These are phyloP conservation scores for Amylocystis lapponica DNA, from an alignment of 768 basidiomycete genomes.

Conservation along the genomic window DNA sequence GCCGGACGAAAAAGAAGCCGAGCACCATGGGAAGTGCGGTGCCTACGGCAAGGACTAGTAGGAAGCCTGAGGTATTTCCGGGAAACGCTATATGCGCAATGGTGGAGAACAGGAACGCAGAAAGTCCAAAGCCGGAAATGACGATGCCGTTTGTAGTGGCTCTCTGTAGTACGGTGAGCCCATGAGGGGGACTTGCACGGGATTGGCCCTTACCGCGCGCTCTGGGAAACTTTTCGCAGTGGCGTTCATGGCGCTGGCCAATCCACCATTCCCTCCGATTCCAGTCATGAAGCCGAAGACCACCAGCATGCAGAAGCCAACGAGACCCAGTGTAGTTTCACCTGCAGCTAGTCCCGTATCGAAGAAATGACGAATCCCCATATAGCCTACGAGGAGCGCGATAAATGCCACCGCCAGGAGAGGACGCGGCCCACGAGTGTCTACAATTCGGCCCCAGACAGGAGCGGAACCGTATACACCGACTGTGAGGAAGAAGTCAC, in stretches of 20 bases:
- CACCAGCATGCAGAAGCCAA: slow-evolving; percentile 47
- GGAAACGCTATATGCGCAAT: slow-evolving; percentile 68
- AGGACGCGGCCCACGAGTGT: slow-evolving; percentile 64
- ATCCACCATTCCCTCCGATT: slow-evolving; percentile 67
- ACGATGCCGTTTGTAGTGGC: slow-evolving; percentile 75
- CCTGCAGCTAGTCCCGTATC: slow-evolving; percentile 37
- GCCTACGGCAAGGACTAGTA: slow-evolving; percentile 71
- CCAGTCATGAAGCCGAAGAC: slow-evolving; percentile 71
- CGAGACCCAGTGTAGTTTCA: slow-evolving; percentile 26
- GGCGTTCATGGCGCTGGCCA: slow-evolving; percentile 67
- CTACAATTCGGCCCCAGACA: slow-evolving; percentile 74
- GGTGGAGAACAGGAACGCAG: slow-evolving; percentile 84
- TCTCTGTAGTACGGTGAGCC: slow-evolving; percentile 37
- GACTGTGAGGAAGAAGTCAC: slow-evolving; percentile 33
- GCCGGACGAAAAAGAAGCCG: slow-evolving; percentile 69
- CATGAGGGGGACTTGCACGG: neutral
- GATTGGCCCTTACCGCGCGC: slow-evolving; percentile 42
- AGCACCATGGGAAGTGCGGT: slow-evolving; percentile 75
- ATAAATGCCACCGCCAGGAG: slow-evolving; percentile 55
- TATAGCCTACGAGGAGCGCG: slow-evolving; percentile 65
- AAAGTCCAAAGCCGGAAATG: slow-evolving; percentile 84
- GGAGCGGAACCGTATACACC: slow-evolving; percentile 78
- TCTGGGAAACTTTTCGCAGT: slow-evolving; percentile 83
- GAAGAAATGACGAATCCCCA: slow-evolving; percentile 65
- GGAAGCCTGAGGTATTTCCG: slow-evolving; percentile 72